phyloP scores from a whole-genome alignment of 768 basidiomycete genomes.

The Suillus sp. region DNA sequence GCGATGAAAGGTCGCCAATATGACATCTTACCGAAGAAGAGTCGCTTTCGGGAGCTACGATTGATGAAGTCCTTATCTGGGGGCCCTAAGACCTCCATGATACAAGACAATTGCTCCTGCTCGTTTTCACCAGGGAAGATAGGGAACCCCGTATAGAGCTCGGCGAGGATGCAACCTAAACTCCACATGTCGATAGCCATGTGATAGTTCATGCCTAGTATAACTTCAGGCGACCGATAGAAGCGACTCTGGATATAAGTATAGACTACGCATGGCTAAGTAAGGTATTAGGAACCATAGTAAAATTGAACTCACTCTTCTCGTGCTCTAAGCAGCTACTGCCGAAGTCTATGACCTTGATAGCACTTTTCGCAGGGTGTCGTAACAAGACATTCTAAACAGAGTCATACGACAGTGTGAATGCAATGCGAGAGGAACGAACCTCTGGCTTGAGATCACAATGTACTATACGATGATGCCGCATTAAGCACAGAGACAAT shows the following conservation, averaged over 20 bases:
- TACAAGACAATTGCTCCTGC: constrained; percentile 96
- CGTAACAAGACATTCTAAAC: constrained; percentile 87
- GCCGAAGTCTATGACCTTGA: constrained; percentile 99
- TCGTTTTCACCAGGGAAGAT: constrained; percentile 99
- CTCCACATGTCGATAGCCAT: constrained; percentile 99
- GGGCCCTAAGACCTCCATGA: constrained; percentile 97
- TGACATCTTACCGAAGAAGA: constrained; percentile 87
- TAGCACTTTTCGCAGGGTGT: constrained; percentile 93
- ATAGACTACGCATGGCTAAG: constrained; percentile 65
- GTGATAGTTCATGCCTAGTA: constrained; percentile 98
- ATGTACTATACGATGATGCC: constrained; percentile 96
- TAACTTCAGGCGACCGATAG: constrained; percentile 99
- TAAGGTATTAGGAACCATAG: neutral
- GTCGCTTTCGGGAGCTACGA: constrained; percentile 87
- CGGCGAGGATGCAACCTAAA: constrained; percentile 95
- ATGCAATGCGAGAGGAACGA: constrained; percentile 23
- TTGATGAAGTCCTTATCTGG: constrained; percentile 96
- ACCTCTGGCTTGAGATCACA: constrained; percentile 99
- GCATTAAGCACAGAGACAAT: constrained; percentile 86
- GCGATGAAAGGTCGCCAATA: neutral
- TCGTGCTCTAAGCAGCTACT: constrained; percentile 98
- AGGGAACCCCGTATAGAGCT: constrained; percentile 95
- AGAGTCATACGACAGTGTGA: constrained; percentile 5
- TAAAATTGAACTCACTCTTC: constrained; percentile 72
- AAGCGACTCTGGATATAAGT: constrained; percentile 99